These are phyloP conservation scores for Extremus antarcticus DNA, from an alignment of 495 filamentous ascomycete species.

Conservation along the genomic window DNA sequence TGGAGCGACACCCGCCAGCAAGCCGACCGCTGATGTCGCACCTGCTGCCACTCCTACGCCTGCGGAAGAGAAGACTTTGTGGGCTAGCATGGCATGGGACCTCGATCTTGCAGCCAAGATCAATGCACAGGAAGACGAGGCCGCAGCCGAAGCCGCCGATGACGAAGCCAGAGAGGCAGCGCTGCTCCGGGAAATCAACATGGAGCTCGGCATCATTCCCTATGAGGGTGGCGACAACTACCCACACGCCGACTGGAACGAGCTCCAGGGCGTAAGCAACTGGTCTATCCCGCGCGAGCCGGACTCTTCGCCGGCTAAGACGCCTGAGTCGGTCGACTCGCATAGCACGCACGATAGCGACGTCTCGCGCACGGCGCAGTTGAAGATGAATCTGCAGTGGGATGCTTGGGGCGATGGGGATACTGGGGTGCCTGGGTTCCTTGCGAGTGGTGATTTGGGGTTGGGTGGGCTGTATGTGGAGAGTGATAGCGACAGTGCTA, in stretches of 20 bases:
- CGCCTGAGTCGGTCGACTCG: constrained; percentile 2
- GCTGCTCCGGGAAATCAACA: too few relatives aligned
- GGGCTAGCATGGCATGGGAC: too few relatives aligned
- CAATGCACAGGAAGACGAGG: not conserved
- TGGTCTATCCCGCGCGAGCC: not conserved
- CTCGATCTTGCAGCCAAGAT: too few relatives aligned
- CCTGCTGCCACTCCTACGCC: not conserved
- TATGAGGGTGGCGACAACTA: too few relatives aligned
- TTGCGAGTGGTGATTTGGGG: not conserved
- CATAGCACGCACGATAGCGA: constrained; percentile 7
- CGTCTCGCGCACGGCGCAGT: not conserved
- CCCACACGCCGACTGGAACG: not conserved
- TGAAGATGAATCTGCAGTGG: constrained; percentile 11
- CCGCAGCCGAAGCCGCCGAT: too few relatives aligned
- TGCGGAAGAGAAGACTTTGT: too few relatives aligned
- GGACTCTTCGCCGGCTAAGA: constrained; percentile 5
- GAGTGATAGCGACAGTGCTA: not conserved
- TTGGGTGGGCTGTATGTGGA: not conserved
- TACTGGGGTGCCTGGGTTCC: constrained; percentile 7
- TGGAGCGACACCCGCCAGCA: not conserved
- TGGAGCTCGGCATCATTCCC: too few relatives aligned
- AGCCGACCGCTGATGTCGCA: not conserved
- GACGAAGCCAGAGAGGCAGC: too few relatives aligned
- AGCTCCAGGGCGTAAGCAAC: not conserved
- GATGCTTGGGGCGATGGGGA: constrained; percentile 13